phyloP scores from a whole-genome alignment of 192 early-diverging fungal genomes.

The Coemansia reversa region DNA sequence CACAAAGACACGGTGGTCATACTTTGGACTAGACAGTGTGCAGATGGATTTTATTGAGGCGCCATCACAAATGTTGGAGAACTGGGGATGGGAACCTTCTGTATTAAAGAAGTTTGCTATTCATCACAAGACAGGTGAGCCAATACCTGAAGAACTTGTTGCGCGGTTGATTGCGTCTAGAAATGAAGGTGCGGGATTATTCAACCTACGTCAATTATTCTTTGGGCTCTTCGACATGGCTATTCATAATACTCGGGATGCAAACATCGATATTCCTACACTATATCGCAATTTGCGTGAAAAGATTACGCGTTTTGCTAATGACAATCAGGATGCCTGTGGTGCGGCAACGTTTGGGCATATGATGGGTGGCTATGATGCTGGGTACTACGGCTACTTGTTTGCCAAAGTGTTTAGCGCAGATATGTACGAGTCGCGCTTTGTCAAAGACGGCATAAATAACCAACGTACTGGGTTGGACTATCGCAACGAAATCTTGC shows the following conservation, averaged over 20 bases:
- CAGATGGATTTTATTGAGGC: conserved; percentile 83
- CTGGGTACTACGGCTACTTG: conserved; percentile 76
- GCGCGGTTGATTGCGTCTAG: conserved; percentile 63
- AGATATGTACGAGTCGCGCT: conserved; percentile 77
- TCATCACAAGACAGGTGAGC: conserved; percentile 65
- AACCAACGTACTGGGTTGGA: conserved; percentile 62
- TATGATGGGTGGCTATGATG: conserved; percentile 76
- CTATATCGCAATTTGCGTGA: conserved; percentile 49
- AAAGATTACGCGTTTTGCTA: conserved; percentile 24
- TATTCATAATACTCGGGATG: conserved; percentile 60
- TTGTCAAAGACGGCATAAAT: conserved; percentile 58
- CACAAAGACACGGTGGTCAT: conserved; percentile 63
- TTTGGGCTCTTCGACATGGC: conserved; percentile 73
- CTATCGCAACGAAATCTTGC: conserved; percentile 74
- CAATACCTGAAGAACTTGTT: conserved; percentile 68
- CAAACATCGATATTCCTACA: conserved; percentile 25
- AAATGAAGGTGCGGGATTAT: conserved; percentile 69
- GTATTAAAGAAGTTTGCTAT: conserved; percentile 57
- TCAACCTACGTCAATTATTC: conserved; percentile 72
- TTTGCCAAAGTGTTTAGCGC: conserved; percentile 81
- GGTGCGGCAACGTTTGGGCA: conserved; percentile 62
- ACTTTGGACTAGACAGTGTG: conserved; percentile 71
- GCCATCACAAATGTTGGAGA: conserved; percentile 84
- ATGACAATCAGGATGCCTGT: conserved; percentile 43
- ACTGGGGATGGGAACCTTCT: conserved; percentile 66